Conservation (phyloP, 768 basidiomycete genomes). For the Podaxis sp. region DNA sequence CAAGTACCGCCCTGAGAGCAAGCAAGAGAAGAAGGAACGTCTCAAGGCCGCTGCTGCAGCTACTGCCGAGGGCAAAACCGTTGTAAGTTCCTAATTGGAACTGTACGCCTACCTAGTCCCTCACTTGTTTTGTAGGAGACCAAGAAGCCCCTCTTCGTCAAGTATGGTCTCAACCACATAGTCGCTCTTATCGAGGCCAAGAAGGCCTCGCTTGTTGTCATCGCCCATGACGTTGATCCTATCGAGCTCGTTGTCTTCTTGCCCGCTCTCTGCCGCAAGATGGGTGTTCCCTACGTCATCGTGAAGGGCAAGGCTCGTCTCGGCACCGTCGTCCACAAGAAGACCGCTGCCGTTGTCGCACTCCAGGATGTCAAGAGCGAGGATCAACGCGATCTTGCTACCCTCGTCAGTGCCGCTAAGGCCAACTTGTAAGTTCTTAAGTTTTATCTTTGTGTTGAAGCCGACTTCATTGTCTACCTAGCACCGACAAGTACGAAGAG, state of each 20-base stretch:
- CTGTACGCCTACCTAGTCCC: neutral
- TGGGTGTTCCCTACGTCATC: conserved; percentile 98
- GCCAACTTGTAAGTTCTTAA: conserved; percentile 84
- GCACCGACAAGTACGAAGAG: conserved; percentile 93
- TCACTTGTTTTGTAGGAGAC: conserved; percentile 48
- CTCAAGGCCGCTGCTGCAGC: conserved; percentile 76
- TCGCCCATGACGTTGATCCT: conserved; percentile 98
- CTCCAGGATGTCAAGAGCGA: conserved; percentile 94
- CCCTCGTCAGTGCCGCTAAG: conserved; percentile 90
- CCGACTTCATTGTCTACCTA: conserved; percentile 26
- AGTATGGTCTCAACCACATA: conserved; percentile 96
- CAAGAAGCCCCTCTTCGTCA: conserved; percentile 95
- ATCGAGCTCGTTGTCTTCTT: conserved; percentile 99
- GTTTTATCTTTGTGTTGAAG: neutral
- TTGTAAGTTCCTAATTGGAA: neutral
- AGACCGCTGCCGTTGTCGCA: conserved; percentile 90
- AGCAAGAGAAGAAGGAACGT: conserved; percentile 97
- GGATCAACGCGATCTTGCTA: conserved; percentile 91
- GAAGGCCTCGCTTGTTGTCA: conserved; percentile 94
- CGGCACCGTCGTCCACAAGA: conserved; percentile 98
- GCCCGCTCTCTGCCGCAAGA: conserved; percentile 97
- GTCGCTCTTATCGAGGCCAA: conserved; percentile 96
- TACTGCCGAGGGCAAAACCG: conserved; percentile 70
- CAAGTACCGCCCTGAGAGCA: conserved; percentile 95
- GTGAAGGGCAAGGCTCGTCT: conserved; percentile 98